Evolutionary conservation across 768 basidiomycete species (phyloP).

Genomic region (Rickenella mellea): DNA sequence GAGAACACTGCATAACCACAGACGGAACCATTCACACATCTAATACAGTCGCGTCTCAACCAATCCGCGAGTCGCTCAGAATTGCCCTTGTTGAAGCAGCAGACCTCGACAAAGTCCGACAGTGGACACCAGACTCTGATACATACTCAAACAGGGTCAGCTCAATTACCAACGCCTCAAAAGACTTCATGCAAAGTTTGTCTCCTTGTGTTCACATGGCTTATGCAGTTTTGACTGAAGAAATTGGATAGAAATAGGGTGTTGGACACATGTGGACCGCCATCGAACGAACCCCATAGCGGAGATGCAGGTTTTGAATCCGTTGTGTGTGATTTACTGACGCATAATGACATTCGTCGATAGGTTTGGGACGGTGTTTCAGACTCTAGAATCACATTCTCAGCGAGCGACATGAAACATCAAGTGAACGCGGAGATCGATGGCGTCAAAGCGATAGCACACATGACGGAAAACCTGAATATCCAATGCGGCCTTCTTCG

Average conservation of each 20-base stretch:
- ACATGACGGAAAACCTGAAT: conserved; percentile 87
- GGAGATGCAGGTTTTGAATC: conserved; percentile 65
- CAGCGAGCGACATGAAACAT: conserved; percentile 37
- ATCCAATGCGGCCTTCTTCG: conserved; percentile 77
- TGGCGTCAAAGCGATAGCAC: conserved; percentile 58
- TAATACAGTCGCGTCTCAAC: conserved; percentile 47
- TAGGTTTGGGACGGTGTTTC: conserved; percentile 92
- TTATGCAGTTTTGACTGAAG: conserved; percentile 4
- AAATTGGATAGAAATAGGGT: conserved; percentile 60
- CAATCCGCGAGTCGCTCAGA: conserved; percentile 41
- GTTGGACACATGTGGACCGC: conserved; percentile 71
- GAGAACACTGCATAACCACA: conserved; percentile 14
- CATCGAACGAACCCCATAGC: conserved; percentile 62
- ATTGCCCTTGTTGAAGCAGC: conserved; percentile 78
- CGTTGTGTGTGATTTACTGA: neutral
- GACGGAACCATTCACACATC: neutral
- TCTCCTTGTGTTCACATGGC: neutral
- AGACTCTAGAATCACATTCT: conserved; percentile 68
- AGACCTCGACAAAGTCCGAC: conserved; percentile 55
- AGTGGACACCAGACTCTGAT: conserved; percentile 51
- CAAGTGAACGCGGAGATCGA: conserved; percentile 18
- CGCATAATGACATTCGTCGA: conserved; percentile 3
- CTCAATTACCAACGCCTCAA: conserved; percentile 72
- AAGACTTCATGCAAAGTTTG: conserved; percentile 56
- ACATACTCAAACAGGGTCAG: conserved; percentile 78